phyloP scores from a whole-genome alignment of 2,329 filamentous ascomycete species.

The Pseudogymnoascus sp. region DNA sequence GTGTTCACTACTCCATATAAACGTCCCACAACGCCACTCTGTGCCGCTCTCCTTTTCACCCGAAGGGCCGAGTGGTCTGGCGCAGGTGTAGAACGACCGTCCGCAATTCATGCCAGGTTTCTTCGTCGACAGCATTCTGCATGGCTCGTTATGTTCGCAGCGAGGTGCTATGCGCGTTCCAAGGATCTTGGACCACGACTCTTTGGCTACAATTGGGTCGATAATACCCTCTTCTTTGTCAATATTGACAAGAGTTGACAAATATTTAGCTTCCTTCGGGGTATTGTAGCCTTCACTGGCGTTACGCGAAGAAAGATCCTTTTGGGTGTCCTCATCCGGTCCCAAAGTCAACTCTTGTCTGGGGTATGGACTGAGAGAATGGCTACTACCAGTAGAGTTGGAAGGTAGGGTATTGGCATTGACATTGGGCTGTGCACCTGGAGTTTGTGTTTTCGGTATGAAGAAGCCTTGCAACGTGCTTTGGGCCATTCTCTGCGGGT shows the following conservation, averaged over 20 bases:
- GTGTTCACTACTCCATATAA: slow-evolving; percentile 42
- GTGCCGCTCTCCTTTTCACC: slow-evolving; percentile 78
- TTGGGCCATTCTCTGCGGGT: slow-evolving; percentile 37
- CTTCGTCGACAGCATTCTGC: slow-evolving; percentile 74
- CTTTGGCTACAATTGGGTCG: slow-evolving; percentile 64
- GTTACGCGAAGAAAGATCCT: neutral
- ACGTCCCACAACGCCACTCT: slow-evolving; percentile 81
- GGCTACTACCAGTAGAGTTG: neutral
- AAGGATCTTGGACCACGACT: slow-evolving; percentile 80
- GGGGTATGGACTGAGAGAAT: neutral
- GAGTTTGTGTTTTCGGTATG: slow-evolving; percentile 42
- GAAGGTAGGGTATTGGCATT: neutral
- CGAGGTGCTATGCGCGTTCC: slow-evolving; percentile 63
- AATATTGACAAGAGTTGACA: slow-evolving; percentile 12
- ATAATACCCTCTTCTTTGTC: slow-evolving; percentile 34
- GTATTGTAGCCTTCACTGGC: neutral
- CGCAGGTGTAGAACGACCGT: slow-evolving; percentile 56
- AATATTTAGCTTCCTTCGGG: neutral
- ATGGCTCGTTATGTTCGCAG: slow-evolving; percentile 85
- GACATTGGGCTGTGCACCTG: neutral
- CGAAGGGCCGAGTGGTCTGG: slow-evolving; percentile 70
- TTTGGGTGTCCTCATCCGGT: neutral
- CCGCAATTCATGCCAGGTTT: slow-evolving; percentile 79
- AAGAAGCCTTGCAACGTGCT: slow-evolving; percentile 66
- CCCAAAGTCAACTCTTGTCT: neutral